These are phyloP conservation scores for Aspergillus steynii DNA, from an alignment of 495 filamentous ascomycete species.

Conservation along the genomic window DNA sequence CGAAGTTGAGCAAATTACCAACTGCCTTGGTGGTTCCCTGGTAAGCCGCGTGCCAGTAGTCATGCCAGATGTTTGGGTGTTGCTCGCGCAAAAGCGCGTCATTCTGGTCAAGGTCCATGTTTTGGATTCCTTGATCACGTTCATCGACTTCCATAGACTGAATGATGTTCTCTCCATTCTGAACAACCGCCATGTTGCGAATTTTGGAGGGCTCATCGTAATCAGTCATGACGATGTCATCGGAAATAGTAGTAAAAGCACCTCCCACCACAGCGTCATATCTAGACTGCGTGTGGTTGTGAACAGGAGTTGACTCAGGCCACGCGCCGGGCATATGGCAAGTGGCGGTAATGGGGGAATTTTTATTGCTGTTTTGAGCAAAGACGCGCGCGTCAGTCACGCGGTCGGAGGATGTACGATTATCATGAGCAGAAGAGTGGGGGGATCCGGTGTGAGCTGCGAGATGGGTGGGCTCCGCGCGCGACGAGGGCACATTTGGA, in stretches of 20 bases:
- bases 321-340: constrained; percentile 2
- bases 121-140: not conserved
- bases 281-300: too few relatives aligned
- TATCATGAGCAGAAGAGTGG: not conserved
- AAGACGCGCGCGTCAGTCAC: not conserved
- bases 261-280: not conserved
- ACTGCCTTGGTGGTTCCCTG: constrained; percentile 8
- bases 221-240: not conserved
- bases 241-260: not conserved
- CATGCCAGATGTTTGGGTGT: constrained; percentile 1
- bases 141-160: not conserved
- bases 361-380: not conserved
- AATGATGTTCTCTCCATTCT: too few relatives aligned
- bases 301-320: not conserved
- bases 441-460: not conserved
- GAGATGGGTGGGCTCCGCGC: too few relatives aligned
- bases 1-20: not conserved
- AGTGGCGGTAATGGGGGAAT: not conserved
- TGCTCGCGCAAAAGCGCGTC: not conserved
- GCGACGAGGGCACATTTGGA: too few relatives aligned
- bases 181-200: not conserved
- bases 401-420: not conserved
- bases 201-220: not conserved
- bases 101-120: not conserved
- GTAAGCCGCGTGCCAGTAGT: constrained; percentile 4